Evolutionary conservation across 2,329 filamentous ascomycete species (phyloP), one percentile per base, ranked within the genome.

Genomic region (Diaporthe vexans): DNA sequence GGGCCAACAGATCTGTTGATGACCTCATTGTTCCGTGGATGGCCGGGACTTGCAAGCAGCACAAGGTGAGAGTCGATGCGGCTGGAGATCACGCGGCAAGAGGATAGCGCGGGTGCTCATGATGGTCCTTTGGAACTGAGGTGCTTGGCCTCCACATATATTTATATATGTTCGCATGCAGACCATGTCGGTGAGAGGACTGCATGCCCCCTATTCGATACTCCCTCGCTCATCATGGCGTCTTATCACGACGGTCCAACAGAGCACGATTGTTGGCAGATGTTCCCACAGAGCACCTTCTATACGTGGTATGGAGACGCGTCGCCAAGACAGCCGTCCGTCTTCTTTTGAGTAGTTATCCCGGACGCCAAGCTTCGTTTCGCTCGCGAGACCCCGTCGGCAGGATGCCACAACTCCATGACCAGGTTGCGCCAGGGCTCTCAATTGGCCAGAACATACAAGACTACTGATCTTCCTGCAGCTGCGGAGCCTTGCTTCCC

Each of bases 281-380:
- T 33, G 24, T 48, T 21, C 19, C 29, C 7, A 52, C 13, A 29
- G 51, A 67, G 19, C 46, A 67, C 61, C 61, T 67, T 67, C 61
- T 67, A 11, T 52, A 67, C 61, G 61, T 52, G 61, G 61, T 37
- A 67, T 67, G 61, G 29, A 52, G 35, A 67, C 43, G 61, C 61
- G 61, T 67, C 61, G 61, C 61, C 61, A 67, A 67, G 61, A 51
- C 61, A 24, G 19, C n/a, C n/a, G 6, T 67, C 26, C 33, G 43
- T 52, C 43, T 40, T 67, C 46, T 29, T 46, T 67, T 67, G 61
- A 67, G 61, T 52, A 67, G 61, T 52, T 52, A 19, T 67, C 61
- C 61, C 61, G 43, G 46, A 35, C 61, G 61, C 61, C 61, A 67
- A 67, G 61, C 46, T 67, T 67, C 61, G 26, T 67, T 67, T 67